These are phyloP conservation scores for Leccinellum albellum DNA, from an alignment of 768 basidiomycete genomes.

Conservation along the genomic window DNA sequence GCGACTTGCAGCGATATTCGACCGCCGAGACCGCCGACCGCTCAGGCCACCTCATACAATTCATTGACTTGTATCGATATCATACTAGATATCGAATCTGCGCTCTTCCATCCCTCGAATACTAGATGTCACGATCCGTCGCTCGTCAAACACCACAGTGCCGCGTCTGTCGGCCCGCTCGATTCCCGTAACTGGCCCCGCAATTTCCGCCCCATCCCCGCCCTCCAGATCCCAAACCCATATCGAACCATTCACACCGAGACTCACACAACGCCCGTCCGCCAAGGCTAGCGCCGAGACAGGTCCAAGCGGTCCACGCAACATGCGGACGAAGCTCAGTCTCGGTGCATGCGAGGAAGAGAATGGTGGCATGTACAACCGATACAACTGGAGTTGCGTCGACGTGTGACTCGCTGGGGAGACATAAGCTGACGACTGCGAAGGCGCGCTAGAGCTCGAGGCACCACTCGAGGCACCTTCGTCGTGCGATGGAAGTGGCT, in stretches of 20 bases:
- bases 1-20: too few relatives aligned
- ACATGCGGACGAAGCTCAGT: conserved; percentile 65
- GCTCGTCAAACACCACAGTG: conserved; percentile 68
- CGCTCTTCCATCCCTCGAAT: conserved; percentile 32
- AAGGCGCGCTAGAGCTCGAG: conserved; percentile 21
- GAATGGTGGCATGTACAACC: conserved; percentile 55
- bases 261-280: conserved; percentile 79
- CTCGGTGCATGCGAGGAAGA: conserved; percentile 55
- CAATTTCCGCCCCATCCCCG: conserved; percentile 37
- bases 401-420: conserved; percentile 43
- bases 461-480: conserved; percentile 18
- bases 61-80: not conserved
- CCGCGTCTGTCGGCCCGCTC: conserved; percentile 28
- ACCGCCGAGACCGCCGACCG: too few relatives aligned
- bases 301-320: conserved; percentile 67
- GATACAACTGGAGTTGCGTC: conserved; percentile 68
- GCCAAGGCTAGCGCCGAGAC: conserved; percentile 67
- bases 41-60: not conserved
- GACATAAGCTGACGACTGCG: conserved; percentile 27
- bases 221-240: conserved; percentile 88
- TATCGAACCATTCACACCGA: conserved; percentile 66
- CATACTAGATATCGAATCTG: conserved; percentile 31
- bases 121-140: conserved; percentile 56
- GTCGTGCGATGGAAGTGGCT: conserved; percentile 9
- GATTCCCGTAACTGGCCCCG: conserved; percentile 33